These are phyloP conservation scores for Sphenostylis stenocarpa DNA, from an alignment of 306 rosid species.

Conservation along the genomic window DNA sequence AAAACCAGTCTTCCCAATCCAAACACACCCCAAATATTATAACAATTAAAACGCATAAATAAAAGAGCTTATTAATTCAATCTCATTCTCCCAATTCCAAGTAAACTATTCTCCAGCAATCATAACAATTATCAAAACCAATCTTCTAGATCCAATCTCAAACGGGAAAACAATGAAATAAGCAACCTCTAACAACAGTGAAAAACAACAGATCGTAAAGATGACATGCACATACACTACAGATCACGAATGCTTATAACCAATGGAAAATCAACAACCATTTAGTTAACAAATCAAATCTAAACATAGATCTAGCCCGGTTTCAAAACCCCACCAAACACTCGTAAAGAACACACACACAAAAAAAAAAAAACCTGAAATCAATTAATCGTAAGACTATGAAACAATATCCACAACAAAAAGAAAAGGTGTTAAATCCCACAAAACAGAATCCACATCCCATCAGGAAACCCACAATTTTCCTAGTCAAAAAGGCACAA, in stretches of 20 bases:
- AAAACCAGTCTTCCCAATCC: background rate
- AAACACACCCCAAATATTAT: background rate
- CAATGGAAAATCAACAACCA: background rate
- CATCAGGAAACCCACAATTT: background rate
- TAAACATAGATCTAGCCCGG: slow-evolving; percentile 15
- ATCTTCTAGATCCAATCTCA: background rate
- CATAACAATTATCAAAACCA: background rate
- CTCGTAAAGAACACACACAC: background rate
- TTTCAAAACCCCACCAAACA: background rate
- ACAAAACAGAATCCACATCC: background rate
- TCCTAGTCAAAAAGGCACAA: background rate
- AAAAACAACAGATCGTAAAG: background rate
- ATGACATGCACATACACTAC: background rate
- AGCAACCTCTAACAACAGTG: background rate
- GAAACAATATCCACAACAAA: background rate
- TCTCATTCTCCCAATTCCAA: background rate
- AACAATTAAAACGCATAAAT: background rate
- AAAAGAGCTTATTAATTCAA: background rate
- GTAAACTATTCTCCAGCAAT: background rate
- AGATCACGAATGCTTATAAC: background rate
- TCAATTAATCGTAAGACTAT: background rate
- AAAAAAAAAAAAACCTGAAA: background rate
- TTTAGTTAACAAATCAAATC: background rate
- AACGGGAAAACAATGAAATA: background rate
- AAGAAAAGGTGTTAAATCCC: too few species aligned